Evolutionary conservation across 306 rosid species (phyloP), one percentile per base, ranked within the genome.

Genomic region (Vigna trinervia): DNA sequence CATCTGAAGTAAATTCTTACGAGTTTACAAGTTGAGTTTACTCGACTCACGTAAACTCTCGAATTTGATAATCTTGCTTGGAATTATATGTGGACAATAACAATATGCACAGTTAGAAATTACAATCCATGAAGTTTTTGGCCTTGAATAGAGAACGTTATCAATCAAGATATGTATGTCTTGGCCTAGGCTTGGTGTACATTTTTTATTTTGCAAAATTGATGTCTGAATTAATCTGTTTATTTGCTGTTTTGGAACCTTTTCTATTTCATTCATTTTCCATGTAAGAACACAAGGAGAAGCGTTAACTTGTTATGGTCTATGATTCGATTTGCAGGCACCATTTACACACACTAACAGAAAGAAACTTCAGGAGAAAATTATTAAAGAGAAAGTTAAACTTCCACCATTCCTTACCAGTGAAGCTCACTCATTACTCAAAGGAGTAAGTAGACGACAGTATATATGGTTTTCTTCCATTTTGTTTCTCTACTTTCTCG

Each of bases 281-380:
- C 50, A 64, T 56, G 47, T 20, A 62, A 70, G 65, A 72, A 39
- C 59, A 22, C 57, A 48, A 17, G 30, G 69, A 56, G 15, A 53
- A 46, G 63, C 63, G 28, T 66, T 28, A 11, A 48, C 34, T 67
- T 70, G 68, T 41, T 34, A 61, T 84, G 69, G 47, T 60, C 53
- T 6, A 34, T 61, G 36, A 65, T 41, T 66, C 41, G 58, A 59
- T 70, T 62, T 75, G 84, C 96, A 95, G 98, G 88, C 98, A 50
- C 98, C 98, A 66, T 95, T 73, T 80, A 88, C 82, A 1, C 98
- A 92, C 78, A 78, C 73, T 17, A 92, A 95, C 70, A 88, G 97
- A 74, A 92, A 95, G 90, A 95, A 95, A 80, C 97, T 95, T 82
- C 97, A 92, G 81, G 98, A 90, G 86, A 90, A 79, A 84, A 95